Base-by-base conservation (phyloP, 805 yeast species). In the Candida chauliodis region DNA sequence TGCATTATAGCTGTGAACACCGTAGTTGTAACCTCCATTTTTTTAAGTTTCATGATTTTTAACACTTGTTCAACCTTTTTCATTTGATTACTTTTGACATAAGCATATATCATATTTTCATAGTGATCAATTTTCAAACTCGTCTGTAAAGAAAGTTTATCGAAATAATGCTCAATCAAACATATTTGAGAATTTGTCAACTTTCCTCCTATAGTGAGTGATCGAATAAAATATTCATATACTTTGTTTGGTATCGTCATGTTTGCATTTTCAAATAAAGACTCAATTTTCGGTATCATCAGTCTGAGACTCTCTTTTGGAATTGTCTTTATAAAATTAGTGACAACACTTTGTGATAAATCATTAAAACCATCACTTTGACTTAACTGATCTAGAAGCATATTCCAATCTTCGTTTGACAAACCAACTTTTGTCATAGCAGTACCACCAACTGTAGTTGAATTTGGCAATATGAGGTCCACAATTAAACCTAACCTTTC, bases 1-100 rank as follows among this genome's bases (percentile, higher is more conserved):
- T 81, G 79, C 29, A 86, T 52, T 5, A 83, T 68, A 28, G 77
- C 75, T 3, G 82, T 71, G 46, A 78, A 79, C 1, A 80, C 61
- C 3, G 56, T 51, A 4, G 65, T 54, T 11, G 72, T 61, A 3
- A 80, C 79, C 29, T 60, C 61, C 4, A 75, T 41, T 1, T 62
- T 67, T 4, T 29, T 33, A 5, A 43, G 41, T 26, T 59, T 57
- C 71, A 77, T 71, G 42, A 63, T 63, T 2, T 45, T 37, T 26
- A 75, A 46, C 20, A 58, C 51, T 2, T 49, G 37, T 36, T 74
- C 67, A 33, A 76, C 67, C 32, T 60, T 62, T 1, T 45, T 54
- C 30, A 76, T 45, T 37, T 69, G 51, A 21, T 50, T 52, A 15
- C 43, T 44, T 48, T 73, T 71, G 24, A 76, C 74, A 47, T 70